phyloP scores from a whole-genome alignment of 306 rosid genomes.

The Alnus rubra region DNA sequence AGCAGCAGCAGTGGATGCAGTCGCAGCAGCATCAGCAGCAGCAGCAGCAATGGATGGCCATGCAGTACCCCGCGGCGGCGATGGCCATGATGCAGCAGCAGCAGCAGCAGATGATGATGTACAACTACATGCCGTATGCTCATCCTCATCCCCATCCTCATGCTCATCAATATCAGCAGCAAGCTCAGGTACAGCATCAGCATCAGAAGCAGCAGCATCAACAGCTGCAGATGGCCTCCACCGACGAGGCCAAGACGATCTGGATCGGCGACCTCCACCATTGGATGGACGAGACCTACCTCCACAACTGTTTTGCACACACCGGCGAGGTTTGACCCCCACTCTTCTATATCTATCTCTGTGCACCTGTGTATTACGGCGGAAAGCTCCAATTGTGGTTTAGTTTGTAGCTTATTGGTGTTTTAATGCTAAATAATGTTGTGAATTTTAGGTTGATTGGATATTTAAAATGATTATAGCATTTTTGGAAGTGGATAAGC shows the following conservation, averaged over 20 bases:
- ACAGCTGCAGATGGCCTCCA: conserved; percentile 38
- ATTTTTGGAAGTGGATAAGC: too few species aligned
- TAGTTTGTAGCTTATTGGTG: background rate
- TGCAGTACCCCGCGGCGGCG: conserved; percentile 90
- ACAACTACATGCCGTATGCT: conserved; percentile 68
- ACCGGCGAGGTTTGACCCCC: conserved; percentile 62
- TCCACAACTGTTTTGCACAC: conserved; percentile 72
- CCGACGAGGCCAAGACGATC: conserved; percentile 86
- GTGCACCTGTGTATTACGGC: background rate
- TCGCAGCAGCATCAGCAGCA: conserved; percentile 51
- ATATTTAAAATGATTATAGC: background rate
- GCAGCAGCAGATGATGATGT: conserved; percentile 91
- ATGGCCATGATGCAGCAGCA: conserved; percentile 86
- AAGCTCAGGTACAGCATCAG: conserved; percentile 5
- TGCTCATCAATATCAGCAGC: conserved; percentile 44
- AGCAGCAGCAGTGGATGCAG: conserved; percentile 45
- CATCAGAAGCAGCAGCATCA: conserved; percentile 34
- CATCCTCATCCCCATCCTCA: conserved; percentile 58
- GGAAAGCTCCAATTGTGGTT: background rate
- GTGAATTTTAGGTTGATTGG: background rate
- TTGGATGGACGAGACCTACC: conserved; percentile 90
- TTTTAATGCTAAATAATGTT: background rate
- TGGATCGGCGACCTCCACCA: conserved; percentile 94
- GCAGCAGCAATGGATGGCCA: conserved; percentile 89
- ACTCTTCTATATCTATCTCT: background rate